phyloP scores from a whole-genome alignment of 805 yeast genomes.

The Wickerhamomyces canadensis region DNA sequence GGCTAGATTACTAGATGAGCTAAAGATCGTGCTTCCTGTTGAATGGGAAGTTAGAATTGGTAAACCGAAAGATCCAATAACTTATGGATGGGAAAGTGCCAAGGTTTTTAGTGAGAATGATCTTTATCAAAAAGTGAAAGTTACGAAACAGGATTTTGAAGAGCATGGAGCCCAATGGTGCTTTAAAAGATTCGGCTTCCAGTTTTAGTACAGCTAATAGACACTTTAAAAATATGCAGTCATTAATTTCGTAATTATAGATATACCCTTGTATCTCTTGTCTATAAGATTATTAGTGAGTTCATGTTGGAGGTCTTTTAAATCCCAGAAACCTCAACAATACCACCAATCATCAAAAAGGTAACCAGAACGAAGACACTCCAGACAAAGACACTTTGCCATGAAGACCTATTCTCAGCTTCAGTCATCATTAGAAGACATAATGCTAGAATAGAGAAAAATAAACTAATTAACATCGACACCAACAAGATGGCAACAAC shows the following conservation, averaged over 20 bases:
- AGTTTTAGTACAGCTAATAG: too few species aligned
- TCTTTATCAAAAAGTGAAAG: constrained; percentile 42
- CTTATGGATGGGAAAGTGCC: constrained; percentile 59
- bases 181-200: constrained; percentile 37
- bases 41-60: constrained; percentile 59
- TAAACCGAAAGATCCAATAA: constrained; percentile 31
- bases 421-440: constrained; percentile 39
- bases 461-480: constrained; percentile 37
- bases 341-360: constrained; percentile 38
- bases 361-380: constrained; percentile 33
- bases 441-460: constrained; percentile 37
- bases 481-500: constrained; percentile 30
- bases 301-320: constrained; percentile 2
- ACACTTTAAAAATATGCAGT: too few species aligned
- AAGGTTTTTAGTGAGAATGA: constrained; percentile 27
- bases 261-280: too few species aligned
- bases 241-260: too few species aligned
- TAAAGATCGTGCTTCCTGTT: constrained; percentile 63
- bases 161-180: constrained; percentile 68
- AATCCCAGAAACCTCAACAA: constrained; percentile 28
- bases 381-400: constrained; percentile 42
- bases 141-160: constrained; percentile 73
- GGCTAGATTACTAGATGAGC: constrained; percentile 52
- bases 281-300: too few species aligned
- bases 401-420: constrained; percentile 19